Evolutionary conservation across 2,329 filamentous ascomycete species (phyloP).

Genomic region (Pseudogymnoascus sp.): DNA sequence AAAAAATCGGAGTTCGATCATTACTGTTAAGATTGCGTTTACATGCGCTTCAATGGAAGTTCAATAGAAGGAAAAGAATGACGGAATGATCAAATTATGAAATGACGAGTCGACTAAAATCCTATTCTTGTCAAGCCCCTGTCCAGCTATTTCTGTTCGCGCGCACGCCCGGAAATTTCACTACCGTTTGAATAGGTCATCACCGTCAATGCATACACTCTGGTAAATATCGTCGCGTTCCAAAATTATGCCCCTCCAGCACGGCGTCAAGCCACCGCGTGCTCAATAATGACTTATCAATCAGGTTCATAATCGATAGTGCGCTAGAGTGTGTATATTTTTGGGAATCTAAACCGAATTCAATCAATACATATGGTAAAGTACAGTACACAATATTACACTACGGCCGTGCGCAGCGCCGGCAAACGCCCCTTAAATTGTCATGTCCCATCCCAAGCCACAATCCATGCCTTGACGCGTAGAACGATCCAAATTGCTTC

Average conservation of each 20-base stretch:
- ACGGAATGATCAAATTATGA: neutral
- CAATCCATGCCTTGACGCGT: slow-evolving; percentile 9
- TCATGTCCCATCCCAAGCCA: slow-evolving; percentile 6
- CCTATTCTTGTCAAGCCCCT: neutral
- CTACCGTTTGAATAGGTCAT: neutral
- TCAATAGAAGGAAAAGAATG: neutral
- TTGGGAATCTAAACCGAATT: slow-evolving; percentile 7
- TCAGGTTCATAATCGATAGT: slow-evolving; percentile 1
- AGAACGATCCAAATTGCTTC: slow-evolving; percentile 7
- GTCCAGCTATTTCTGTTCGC: neutral
- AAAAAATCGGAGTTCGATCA: slow-evolving; percentile 5
- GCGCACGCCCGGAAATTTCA: neutral
- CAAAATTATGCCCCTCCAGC: neutral
- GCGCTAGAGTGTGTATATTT: neutral
- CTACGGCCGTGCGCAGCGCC: slow-evolving; percentile 5
- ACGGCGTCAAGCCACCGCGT: neutral
- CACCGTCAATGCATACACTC: neutral
- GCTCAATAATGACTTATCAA: slow-evolving; percentile 1
- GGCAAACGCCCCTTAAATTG: slow-evolving; percentile 10
- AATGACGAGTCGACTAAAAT: slow-evolving; percentile 4
- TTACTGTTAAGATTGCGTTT: slow-evolving; percentile 1
- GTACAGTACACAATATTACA: slow-evolving; percentile 12
- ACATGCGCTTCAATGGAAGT: slow-evolving; percentile 7
- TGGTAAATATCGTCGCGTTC: neutral
- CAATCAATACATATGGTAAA: slow-evolving; percentile 11